phyloP scores from a whole-genome alignment of 345 rosid genomes.

The Turritis glabra region DNA sequence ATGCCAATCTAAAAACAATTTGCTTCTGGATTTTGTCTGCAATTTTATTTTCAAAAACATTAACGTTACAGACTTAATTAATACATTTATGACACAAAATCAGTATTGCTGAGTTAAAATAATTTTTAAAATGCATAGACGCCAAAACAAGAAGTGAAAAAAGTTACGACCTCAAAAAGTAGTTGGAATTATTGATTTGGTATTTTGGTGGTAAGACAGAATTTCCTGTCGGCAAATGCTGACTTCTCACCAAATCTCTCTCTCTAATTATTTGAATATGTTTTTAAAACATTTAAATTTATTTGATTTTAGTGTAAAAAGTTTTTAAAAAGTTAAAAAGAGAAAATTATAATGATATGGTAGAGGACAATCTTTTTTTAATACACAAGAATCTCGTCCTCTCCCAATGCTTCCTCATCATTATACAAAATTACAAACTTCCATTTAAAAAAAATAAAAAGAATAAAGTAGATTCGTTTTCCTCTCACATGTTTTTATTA shows the following conservation, averaged over 20 bases:
- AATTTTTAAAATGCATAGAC: background rate
- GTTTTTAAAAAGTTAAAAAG: constrained; percentile 11
- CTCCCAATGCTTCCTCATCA: constrained; percentile 38
- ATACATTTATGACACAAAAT: constrained; percentile 12
- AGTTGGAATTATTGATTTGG: constrained; percentile 43
- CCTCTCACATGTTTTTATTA: background rate
- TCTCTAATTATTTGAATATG: constrained; percentile 27
- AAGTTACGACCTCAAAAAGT: constrained; percentile 20
- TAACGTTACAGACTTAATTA: background rate
- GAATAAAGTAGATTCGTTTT: constrained; percentile 27
- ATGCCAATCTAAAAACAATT: background rate
- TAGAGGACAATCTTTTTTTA: constrained; percentile 24
- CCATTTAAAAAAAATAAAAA: background rate
- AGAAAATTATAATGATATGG: constrained; percentile 32
- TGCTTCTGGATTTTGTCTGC: background rate
- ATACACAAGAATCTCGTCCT: constrained; percentile 39
- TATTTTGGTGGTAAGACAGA: constrained; percentile 42
- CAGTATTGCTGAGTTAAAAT: background rate
- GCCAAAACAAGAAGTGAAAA: constrained; percentile 18
- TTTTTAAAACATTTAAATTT: background rate
- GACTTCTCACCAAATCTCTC: constrained; percentile 43
- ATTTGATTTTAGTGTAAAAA: constrained; percentile 14
- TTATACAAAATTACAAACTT: constrained; percentile 26
- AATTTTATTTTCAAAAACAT: background rate
- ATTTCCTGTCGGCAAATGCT: constrained; percentile 43